Percentiles rank a stretch among this genome's conserved stretches.
phyloP scores from a whole-genome alignment of 2,329 filamentous ascomycete species.

The Neocucurbitaria cava region DNA sequence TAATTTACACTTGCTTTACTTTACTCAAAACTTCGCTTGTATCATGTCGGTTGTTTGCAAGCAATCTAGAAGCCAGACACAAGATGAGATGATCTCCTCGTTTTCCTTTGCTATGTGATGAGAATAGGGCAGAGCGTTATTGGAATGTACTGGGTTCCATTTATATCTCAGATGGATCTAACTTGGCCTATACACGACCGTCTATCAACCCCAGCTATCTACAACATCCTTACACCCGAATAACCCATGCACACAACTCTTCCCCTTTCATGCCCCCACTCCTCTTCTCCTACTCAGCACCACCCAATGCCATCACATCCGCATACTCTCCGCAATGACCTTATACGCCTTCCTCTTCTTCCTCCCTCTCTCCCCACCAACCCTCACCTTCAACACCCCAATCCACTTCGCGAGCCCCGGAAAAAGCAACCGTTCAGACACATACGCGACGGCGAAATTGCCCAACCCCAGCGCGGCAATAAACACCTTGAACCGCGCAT shows the following conservation, averaged over 20 bases:
- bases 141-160: too few species aligned
- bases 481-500: slow-evolving; percentile 73
- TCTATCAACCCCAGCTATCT: too few species aligned
- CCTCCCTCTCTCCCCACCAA: slow-evolving; percentile 59
- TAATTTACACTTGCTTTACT: not conserved
- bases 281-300: not conserved
- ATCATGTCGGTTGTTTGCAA: not conserved
- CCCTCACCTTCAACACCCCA: slow-evolving; percentile 66
- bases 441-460: slow-evolving; percentile 74
- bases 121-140: not conserved
- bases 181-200: too few species aligned
- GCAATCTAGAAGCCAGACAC: not conserved
- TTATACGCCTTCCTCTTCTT: slow-evolving; percentile 93
- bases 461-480: slow-evolving; percentile 72
- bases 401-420: slow-evolving; percentile 71
- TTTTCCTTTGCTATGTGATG: not conserved
- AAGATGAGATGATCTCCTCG: not conserved
- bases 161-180: too few species aligned
- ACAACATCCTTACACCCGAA: too few species aligned
- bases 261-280: not conserved
- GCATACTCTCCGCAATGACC: slow-evolving; percentile 60
- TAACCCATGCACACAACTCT: too few species aligned
- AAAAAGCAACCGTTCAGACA: slow-evolving; percentile 75
- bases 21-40: too few species aligned
- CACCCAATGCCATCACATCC: slow-evolving; percentile 19